Conservation (phyloP, 2,329 filamentous ascomycete species). For the Metarhizium rileyi region DNA sequence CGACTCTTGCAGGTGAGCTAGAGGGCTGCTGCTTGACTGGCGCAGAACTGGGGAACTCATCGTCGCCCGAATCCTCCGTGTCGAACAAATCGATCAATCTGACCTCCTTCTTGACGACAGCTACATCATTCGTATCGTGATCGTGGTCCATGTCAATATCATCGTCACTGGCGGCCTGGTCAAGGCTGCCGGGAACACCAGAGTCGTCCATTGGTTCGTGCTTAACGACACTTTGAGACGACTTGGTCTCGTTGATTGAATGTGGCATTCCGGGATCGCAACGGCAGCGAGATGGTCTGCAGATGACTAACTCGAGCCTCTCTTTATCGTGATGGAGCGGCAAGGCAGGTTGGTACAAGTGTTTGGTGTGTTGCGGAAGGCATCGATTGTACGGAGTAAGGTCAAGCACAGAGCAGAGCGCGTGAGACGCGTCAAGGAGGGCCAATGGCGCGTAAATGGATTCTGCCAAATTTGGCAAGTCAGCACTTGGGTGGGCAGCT, state of each 20-base stretch:
- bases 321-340: background rate
- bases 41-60: constrained; percentile 48
- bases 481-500: too few species aligned
- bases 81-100: constrained; percentile 51
- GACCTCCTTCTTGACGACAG: constrained; percentile 30
- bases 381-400: background rate
- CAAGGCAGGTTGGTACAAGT: too few species aligned
- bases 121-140: constrained; percentile 21
- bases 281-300: background rate
- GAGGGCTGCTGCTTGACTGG: constrained; percentile 25
- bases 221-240: constrained; percentile 18
- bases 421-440: background rate
- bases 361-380: too few species aligned
- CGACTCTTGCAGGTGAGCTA: constrained; percentile 33
- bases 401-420: background rate
- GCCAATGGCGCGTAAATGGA: background rate
- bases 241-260: constrained; percentile 25
- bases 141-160: constrained; percentile 35
- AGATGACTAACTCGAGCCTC: background rate
- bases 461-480: too few species aligned
- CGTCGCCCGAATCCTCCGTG: constrained; percentile 50
- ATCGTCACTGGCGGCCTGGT: constrained; percentile 18
- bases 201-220: constrained; percentile 28
- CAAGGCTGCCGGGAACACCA: constrained; percentile 18
- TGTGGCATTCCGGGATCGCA: constrained; percentile 31